Percentiles rank a stretch among this genome's conserved stretches.
phyloP scores from a whole-genome alignment of 495 filamentous ascomycete genomes.

The Penicillium simplicissimum region DNA sequence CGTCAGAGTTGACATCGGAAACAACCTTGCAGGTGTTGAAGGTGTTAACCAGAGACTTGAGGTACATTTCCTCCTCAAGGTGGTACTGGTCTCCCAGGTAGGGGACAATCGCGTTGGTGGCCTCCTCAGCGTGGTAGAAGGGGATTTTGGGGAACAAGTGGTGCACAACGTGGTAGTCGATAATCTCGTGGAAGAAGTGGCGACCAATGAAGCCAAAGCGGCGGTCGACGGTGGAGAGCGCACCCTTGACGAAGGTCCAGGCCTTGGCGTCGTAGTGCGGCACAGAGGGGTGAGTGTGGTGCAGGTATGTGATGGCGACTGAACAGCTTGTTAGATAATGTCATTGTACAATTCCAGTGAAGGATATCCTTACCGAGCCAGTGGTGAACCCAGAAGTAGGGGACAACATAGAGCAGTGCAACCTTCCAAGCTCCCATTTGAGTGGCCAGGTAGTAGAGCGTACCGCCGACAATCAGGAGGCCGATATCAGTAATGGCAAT shows the following conservation, averaged over 20 bases:
- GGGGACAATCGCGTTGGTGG: slow-evolving; percentile 77
- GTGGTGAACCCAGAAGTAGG: slow-evolving; percentile 63
- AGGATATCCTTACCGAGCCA: slow-evolving; percentile 50
- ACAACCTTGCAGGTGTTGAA: slow-evolving; percentile 25
- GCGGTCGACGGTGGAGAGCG: slow-evolving; percentile 84
- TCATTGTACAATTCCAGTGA: background rate
- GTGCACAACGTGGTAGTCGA: slow-evolving; percentile 90
- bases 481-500: slow-evolving; percentile 64
- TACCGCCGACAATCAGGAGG: slow-evolving; percentile 45
- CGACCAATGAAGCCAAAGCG: slow-evolving; percentile 88
- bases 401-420: slow-evolving; percentile 52
- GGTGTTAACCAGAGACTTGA: slow-evolving; percentile 23
- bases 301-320: slow-evolving; percentile 86
- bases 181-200: slow-evolving; percentile 84
- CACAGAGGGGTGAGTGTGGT: slow-evolving; percentile 83
- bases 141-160: slow-evolving; percentile 84
- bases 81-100: slow-evolving; percentile 81
- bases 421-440: slow-evolving; percentile 53
- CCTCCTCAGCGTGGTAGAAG: slow-evolving; percentile 90
- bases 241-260: slow-evolving; percentile 86
- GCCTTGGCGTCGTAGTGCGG: slow-evolving; percentile 77
- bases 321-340: background rate
- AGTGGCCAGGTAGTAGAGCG: slow-evolving; percentile 44
- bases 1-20: slow-evolving; percentile 19
- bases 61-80: slow-evolving; percentile 22